Conservation (phyloP, 1,284 basidiomycete genomes). For the Cutaneotrichosporon dermatis region DNA sequence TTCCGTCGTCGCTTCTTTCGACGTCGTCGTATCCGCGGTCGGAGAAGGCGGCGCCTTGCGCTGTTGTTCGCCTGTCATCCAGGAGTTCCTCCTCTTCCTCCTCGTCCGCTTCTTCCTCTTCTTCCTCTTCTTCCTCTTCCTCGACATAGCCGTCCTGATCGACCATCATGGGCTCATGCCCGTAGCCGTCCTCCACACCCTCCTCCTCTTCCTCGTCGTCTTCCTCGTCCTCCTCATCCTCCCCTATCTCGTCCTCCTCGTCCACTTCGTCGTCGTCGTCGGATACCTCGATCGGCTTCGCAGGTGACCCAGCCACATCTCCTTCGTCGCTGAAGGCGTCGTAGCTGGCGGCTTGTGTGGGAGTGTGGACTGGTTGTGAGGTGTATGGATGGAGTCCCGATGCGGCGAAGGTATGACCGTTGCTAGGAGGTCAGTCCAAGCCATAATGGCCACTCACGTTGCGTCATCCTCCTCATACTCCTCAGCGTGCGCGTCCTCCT, state of each 20-base stretch:
- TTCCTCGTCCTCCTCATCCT: background rate
- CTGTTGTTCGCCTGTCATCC: background rate
- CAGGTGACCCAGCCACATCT: background rate
- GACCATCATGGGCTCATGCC: background rate
- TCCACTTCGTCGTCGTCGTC: background rate
- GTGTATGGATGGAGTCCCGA: background rate
- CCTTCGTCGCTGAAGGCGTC: background rate
- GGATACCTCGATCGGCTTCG: background rate
- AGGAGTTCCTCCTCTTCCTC: conserved; percentile 1
- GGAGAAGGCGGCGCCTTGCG: too few relatives aligned
- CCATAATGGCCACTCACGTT: too few relatives aligned
- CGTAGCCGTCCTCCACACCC: background rate
- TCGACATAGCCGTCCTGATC: background rate
- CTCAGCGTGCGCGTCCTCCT: background rate
- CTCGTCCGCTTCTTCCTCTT: background rate
- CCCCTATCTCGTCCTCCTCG: background rate
- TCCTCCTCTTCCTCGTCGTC: background rate
- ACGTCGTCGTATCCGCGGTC: too few relatives aligned
- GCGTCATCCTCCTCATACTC: too few relatives aligned
- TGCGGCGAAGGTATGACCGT: background rate
- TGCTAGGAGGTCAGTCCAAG: too few relatives aligned
- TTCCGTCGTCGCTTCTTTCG: background rate
- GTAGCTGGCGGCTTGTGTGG: background rate
- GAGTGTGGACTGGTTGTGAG: background rate
- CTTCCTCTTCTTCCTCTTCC: background rate